Evolutionary conservation across 768 basidiomycete species (phyloP), one percentile per base, ranked within the genome.

Genomic region (Epithele typhae): DNA sequence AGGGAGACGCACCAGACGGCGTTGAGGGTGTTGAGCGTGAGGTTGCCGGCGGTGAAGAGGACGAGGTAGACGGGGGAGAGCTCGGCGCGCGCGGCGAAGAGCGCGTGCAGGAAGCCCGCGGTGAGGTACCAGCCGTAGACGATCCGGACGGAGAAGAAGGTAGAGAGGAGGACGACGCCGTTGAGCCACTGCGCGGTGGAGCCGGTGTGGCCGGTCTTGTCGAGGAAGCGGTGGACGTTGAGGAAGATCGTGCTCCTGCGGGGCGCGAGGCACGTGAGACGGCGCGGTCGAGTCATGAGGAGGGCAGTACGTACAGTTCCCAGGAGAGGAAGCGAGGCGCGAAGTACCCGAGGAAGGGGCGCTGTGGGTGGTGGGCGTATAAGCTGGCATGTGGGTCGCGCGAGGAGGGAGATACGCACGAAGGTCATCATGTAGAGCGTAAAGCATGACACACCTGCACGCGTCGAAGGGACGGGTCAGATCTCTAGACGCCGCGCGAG

Each of bases 221-320:
- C 88, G 51, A 92, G 61, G 64, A 83, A 84, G 81, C 84, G 19
- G 36, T 18, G 23, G 45, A 88, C 79, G 57, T 95, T 87, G 52
- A 95, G 70, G 67, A 94, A 92, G 48, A 92, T 78, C 0, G 92
- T 94, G 68, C 83, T 87, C 68, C 81, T 83, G 49, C 15, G 36
- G 45, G 24, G 25, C 15, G 5, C 35, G 9, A 55, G 12, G 19
- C 25, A 37, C 17, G 21, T 36, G 23, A 11, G 10, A 35, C 15
- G 19, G 35, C 9, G 24, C 21, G 38, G 18, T n/a, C 18, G 30
- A n/a, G 9, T 18, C 4, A 27, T 23, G 36, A 30, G 43, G 37
- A 19, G 8, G 18, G 35, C 17, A 17, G 12, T 14, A 67, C 79
- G 43, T 64, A 84, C 73, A 79, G 69, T 66, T 92, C 92, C 91